Percentiles rank a stretch among this genome's conserved stretches.
Conservation (phyloP, 2,329 filamentous ascomycete species). For the Leptographium lundbergii region DNA sequence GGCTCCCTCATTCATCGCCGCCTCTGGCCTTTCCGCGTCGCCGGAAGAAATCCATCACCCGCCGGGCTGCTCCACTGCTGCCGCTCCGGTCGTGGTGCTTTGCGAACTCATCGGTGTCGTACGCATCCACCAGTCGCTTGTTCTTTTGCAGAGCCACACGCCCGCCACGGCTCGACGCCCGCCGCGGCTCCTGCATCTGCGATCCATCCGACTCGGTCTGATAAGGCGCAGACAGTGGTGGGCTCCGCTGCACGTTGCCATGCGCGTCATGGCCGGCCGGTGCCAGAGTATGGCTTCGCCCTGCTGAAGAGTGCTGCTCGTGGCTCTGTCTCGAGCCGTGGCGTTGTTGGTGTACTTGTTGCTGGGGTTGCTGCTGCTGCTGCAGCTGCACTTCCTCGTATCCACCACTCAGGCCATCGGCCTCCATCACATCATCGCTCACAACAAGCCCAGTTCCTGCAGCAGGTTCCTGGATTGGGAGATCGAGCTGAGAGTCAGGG, state of each 20-base stretch:
- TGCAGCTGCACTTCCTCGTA: slow-evolving; percentile 9
- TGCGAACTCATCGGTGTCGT: slow-evolving; percentile 58
- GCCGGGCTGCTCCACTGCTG: slow-evolving; percentile 74
- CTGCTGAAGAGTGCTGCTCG: not conserved
- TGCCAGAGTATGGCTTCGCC: not conserved
- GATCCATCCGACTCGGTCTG: slow-evolving; percentile 29
- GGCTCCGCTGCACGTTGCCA: slow-evolving; percentile 29
- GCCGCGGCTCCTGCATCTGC: slow-evolving; percentile 29
- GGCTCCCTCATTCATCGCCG: slow-evolving; percentile 34
- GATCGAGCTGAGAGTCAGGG: slow-evolving; percentile 36
- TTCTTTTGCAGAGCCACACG: slow-evolving; percentile 63
- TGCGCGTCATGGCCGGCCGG: slow-evolving; percentile 21
- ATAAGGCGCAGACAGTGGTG: slow-evolving; percentile 30
- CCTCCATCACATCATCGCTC: not conserved
- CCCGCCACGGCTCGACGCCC: slow-evolving; percentile 19
- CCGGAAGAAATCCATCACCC: slow-evolving; percentile 98
- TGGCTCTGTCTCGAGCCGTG: not conserved
- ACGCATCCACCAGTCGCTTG: slow-evolving; percentile 80
- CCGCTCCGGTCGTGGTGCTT: slow-evolving; percentile 55
- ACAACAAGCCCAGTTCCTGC: not conserved
- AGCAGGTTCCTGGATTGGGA: slow-evolving; percentile 37
- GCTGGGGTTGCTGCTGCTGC: slow-evolving; percentile 5
- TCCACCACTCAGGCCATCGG: slow-evolving; percentile 17
- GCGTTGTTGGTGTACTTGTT: not conserved
- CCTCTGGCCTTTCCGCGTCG: slow-evolving; percentile 66